These are phyloP conservation scores for Jaapia argillacea DNA, from an alignment of 768 basidiomycete species.

Conservation along the genomic window DNA sequence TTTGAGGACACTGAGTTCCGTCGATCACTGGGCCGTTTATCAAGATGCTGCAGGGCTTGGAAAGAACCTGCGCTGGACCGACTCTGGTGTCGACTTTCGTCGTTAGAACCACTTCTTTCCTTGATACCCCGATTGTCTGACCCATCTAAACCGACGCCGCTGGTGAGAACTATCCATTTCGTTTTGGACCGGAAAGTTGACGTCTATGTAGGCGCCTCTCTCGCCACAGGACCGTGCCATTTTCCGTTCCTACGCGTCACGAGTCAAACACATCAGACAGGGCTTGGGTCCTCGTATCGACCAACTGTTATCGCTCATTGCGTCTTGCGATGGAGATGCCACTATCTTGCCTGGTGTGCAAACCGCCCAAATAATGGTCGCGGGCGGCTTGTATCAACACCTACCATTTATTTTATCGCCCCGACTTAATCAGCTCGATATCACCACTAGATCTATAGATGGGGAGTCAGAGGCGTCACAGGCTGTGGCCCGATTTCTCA, in stretches of 20 bases:
- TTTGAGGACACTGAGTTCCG: slow-evolving; percentile 17
- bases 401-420: too few relatives aligned
- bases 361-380: too few relatives aligned
- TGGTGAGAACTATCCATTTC: not conserved
- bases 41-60: slow-evolving; percentile 36
- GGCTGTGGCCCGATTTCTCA: too few relatives aligned
- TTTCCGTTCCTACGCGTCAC: not conserved
- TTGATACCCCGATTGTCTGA: not conserved
- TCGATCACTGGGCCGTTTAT: slow-evolving; percentile 23
- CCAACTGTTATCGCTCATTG: not conserved
- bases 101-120: slow-evolving; percentile 29
- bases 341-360: too few relatives aligned
- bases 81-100: slow-evolving; percentile 32
- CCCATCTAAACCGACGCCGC: too few relatives aligned
- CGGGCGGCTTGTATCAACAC: too few relatives aligned
- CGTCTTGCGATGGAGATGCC: too few relatives aligned
- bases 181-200: not conserved
- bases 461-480: too few relatives aligned
- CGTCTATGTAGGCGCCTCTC: not conserved
- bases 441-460: too few relatives aligned
- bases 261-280: not conserved
- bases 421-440: too few relatives aligned
- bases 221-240: not conserved
- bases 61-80: slow-evolving; percentile 36
- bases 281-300: not conserved